These are phyloP conservation scores for Bocquillonia castaneifolia DNA, from an alignment of 441 rosid species.

Conservation along the genomic window DNA sequence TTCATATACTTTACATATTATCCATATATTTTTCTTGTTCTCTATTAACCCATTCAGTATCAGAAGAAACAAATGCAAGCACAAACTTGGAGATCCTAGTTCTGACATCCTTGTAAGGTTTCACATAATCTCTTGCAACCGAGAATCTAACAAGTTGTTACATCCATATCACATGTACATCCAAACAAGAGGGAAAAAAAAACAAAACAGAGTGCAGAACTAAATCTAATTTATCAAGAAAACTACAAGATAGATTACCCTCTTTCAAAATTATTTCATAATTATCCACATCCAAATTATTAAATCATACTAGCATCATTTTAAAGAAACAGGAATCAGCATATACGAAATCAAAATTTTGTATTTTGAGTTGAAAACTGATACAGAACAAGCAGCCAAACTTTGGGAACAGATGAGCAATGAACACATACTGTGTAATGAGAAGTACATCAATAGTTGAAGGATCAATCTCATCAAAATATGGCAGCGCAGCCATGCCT, in stretches of 20 bases:
- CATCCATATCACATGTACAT: neutral
- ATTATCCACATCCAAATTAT: neutral
- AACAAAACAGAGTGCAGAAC: neutral
- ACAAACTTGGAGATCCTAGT: neutral
- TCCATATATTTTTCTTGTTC: neutral
- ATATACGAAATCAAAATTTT: neutral
- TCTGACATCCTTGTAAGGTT: neutral
- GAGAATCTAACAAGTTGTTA: neutral
- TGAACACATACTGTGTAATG: slow-evolving; percentile 65
- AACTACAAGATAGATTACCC: neutral
- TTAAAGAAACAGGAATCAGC: neutral
- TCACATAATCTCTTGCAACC: neutral
- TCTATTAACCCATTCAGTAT: neutral
- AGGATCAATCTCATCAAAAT: slow-evolving; percentile 95
- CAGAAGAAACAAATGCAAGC: neutral
- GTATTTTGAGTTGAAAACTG: neutral
- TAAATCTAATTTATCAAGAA: neutral
- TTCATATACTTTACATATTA: neutral
- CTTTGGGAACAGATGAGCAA: neutral
- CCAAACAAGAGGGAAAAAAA: too few species aligned
- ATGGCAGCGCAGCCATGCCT: slow-evolving; percentile 89
- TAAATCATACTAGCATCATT: neutral
- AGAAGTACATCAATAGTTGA: slow-evolving; percentile 76
- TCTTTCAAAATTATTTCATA: neutral
- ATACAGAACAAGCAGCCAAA: slow-evolving; percentile 5